Base-by-base conservation (phyloP, 768 basidiomycete genomes). In the Russula griseocarnosa region DNA sequence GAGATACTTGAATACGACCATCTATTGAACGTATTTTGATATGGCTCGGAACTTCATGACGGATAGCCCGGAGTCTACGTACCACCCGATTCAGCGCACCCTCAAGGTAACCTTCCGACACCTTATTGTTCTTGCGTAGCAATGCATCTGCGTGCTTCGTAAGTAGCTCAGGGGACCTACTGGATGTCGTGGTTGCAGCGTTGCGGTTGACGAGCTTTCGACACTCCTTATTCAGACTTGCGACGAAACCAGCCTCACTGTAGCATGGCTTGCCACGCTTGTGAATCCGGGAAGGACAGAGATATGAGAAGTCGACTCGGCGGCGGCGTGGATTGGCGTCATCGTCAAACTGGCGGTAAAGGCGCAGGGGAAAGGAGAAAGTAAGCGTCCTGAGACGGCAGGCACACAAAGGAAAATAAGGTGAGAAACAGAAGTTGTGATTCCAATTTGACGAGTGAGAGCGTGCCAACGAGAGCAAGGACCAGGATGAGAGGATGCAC, bases 1-100 rank as follows among this genome's bases (percentile, higher is more conserved):
- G 70, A 98, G 89, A 76, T 97, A 98, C 74, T 94, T 94, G 89
- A 99, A 97, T 55, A 98, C 78, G 16, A 92, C 82, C 94, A 98
- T 97, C 96, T 98, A 71, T 2, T 67, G 44, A 56, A 38, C 16
- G 32, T 42, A 24, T 58, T 49, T 55, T 59, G 51, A 63, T 32
- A 54, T n/a, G 22, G n/a, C n/a, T n/a, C n/a, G n/a, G n/a, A 32
- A 30, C 7, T 13, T 46, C 40, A 47, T 20, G 10, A 47, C 4
- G 10, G 16, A 55, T 9, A 5, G n/a, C 36, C 26, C 20, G 26
- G 40, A 70, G 32, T 9, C 18, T 13, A 77, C 88, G 55, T 73
- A 96, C 95, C 71, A 94, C 92, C 69, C 93, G 89, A 73, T 93
- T 90, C 50, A 99, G 74, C 11, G 92, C 92, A 58, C 86, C 84